These are phyloP conservation scores for Linderniella brevidens DNA, from an alignment of 257 asterid species.

Conservation along the genomic window DNA sequence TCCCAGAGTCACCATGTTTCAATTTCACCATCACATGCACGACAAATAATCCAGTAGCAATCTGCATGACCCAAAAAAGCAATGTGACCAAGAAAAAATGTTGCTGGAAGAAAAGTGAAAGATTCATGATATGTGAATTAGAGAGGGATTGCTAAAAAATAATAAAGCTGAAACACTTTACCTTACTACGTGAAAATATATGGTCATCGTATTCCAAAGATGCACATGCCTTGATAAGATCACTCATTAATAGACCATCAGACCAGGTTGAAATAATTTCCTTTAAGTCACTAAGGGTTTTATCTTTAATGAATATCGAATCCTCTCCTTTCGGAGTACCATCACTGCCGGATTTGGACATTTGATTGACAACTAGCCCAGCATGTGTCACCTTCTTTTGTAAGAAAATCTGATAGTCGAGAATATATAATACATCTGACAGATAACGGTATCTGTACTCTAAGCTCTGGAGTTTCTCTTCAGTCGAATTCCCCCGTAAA, in stretches of 20 bases:
- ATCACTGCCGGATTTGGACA: slow-evolving; percentile 23
- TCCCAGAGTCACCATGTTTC: slow-evolving; percentile 46
- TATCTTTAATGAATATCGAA: slow-evolving; percentile 15
- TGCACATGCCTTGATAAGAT: slow-evolving; percentile 57
- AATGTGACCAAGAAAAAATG: neutral
- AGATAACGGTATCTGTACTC: slow-evolving; percentile 40
- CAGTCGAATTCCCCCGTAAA: slow-evolving; percentile 21
- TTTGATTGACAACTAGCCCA: slow-evolving; percentile 24
- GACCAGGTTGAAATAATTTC: slow-evolving; percentile 50
- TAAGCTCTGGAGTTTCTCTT: slow-evolving; percentile 23
- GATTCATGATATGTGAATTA: neutral
- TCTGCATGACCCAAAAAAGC: slow-evolving; percentile 28
- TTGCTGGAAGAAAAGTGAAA: neutral
- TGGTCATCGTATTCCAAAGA: slow-evolving; percentile 37
- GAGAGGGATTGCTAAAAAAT: neutral
- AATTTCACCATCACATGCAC: slow-evolving; percentile 60
- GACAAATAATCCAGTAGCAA: slow-evolving; percentile 49
- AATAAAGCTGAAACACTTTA: slow-evolving; percentile 20
- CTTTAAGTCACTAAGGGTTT: slow-evolving; percentile 22
- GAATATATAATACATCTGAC: slow-evolving; percentile 47
- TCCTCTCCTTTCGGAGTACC: slow-evolving; percentile 19
- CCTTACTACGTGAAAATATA: slow-evolving; percentile 45
- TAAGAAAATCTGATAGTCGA: slow-evolving; percentile 64
- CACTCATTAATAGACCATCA: slow-evolving; percentile 30
- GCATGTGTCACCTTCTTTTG: slow-evolving; percentile 59